Conservation (phyloP, 164 flowering plant species). For the Piper betle region DNA sequence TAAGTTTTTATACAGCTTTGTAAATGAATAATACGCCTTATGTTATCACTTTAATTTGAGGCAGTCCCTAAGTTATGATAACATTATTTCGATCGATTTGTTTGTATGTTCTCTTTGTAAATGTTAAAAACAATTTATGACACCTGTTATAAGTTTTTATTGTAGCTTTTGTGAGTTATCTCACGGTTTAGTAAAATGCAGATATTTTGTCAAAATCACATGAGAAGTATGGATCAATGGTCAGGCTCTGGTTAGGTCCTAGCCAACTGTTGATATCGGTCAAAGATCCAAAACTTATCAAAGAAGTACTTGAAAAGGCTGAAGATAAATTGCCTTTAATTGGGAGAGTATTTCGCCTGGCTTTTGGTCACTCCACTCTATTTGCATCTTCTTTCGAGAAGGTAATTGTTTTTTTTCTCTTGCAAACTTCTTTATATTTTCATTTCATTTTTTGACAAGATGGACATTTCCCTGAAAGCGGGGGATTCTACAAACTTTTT, state of each 20-base stretch:
- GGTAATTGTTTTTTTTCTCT: slow-evolving; percentile 14
- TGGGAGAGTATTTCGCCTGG: slow-evolving; percentile 38
- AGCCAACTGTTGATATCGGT: slow-evolving; percentile 52
- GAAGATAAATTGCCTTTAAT: slow-evolving; percentile 51
- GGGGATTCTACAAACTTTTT: no score
- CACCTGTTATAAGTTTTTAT: not conserved
- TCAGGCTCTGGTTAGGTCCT: slow-evolving; percentile 59
- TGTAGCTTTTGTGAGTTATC: not conserved
- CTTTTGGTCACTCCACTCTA: slow-evolving; percentile 51
- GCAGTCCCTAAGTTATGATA: no score
- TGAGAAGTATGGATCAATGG: slow-evolving; percentile 45
- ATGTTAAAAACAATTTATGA: not conserved
- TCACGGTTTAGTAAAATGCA: slow-evolving; percentile 5
- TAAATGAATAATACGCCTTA: no score
- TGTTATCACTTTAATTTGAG: no score
- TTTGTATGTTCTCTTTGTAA: not conserved
- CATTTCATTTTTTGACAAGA: no score
- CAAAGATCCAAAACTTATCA: slow-evolving; percentile 33
- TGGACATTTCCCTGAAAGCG: no score
- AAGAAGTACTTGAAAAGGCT: slow-evolving; percentile 51
- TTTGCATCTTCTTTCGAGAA: slow-evolving; percentile 40
- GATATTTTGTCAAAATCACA: slow-evolving; percentile 36
- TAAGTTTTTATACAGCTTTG: no score
- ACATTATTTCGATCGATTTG: not conserved
- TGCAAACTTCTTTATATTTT: not conserved